Evolutionary conservation across 176 grass and related monocot genomes (phyloP).

Genomic region (Oryza longistaminata): DNA sequence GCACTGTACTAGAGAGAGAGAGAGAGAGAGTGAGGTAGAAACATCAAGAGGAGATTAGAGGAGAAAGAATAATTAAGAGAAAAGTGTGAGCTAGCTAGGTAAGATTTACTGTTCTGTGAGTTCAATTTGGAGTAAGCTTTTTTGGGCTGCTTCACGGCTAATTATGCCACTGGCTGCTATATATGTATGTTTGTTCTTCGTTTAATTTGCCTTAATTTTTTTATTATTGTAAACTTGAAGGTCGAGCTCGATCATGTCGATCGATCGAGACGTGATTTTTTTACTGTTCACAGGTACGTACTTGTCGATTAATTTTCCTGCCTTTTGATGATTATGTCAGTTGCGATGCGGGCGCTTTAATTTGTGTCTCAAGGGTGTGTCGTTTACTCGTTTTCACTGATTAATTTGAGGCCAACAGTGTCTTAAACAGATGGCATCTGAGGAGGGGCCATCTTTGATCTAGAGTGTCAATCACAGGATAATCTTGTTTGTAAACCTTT

Average conservation of each 20-base stretch:
- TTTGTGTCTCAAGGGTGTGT: background rate
- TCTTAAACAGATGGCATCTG: conserved; percentile 8
- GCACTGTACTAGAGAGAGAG: background rate
- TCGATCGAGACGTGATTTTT: background rate
- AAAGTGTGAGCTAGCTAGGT: conserved; percentile 24
- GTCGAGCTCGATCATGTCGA: background rate
- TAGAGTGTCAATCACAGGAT: background rate
- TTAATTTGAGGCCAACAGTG: conserved; percentile 14
- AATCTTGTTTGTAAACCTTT: background rate
- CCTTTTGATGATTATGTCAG: conserved; percentile 24
- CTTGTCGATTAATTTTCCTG: conserved; percentile 16
- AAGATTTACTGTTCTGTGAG: conserved; percentile 29
- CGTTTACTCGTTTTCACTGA: background rate
- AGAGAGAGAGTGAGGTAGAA: conserved; percentile 10
- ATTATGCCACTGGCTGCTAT: background rate
- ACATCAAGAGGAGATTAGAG: background rate
- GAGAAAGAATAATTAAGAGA: conserved; percentile 8
- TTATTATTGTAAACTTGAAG: background rate
- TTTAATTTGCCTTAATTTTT: conserved; percentile 17
- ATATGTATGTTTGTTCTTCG: conserved; percentile 28
- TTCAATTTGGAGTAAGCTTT: conserved; percentile 23
- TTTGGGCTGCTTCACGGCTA: background rate
- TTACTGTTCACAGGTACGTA: conserved; percentile 1
- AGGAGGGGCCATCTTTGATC: background rate
- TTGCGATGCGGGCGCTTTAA: conserved; percentile 17